Conservation (phyloP, 1,284 basidiomycete species). For the Stygiomarasmius scandens region DNA sequence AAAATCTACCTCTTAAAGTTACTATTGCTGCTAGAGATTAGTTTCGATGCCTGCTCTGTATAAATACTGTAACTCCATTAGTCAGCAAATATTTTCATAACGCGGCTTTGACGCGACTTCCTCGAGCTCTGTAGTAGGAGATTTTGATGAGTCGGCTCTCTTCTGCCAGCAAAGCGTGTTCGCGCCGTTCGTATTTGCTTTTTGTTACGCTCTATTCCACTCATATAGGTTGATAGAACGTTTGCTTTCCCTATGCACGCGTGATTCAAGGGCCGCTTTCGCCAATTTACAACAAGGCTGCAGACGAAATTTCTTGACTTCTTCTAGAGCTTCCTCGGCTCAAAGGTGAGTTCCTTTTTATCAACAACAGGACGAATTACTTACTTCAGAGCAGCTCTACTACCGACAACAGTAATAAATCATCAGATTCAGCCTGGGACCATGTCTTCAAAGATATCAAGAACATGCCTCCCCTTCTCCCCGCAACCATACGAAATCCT, state of each 20-base stretch:
- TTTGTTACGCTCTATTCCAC: neutral
- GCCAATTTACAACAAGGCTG: neutral
- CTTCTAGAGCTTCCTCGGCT: neutral
- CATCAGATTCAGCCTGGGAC: conserved; percentile 50
- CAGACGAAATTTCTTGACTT: neutral
- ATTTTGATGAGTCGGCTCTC: neutral
- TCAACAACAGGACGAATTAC: neutral
- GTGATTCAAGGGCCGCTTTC: neutral
- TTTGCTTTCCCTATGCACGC: neutral
- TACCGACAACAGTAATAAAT: neutral
- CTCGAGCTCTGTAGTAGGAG: too few relatives aligned
- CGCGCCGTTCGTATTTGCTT: neutral
- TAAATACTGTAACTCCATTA: neutral
- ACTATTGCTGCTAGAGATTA: conserved; percentile 36
- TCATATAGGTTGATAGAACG: neutral
- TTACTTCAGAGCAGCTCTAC: neutral
- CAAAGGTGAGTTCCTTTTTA: neutral
- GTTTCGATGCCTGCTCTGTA: conserved; percentile 14
- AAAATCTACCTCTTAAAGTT: conserved; percentile 43
- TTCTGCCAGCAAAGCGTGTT: neutral
- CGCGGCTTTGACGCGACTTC: too few relatives aligned
- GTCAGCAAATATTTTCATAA: neutral
- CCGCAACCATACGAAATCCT: conserved; percentile 25
- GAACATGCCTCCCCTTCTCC: conserved; percentile 26
- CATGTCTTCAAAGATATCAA: conserved; percentile 52